Conservation (phyloP, 805 yeast genomes). For the Priceomyces castillae region DNA sequence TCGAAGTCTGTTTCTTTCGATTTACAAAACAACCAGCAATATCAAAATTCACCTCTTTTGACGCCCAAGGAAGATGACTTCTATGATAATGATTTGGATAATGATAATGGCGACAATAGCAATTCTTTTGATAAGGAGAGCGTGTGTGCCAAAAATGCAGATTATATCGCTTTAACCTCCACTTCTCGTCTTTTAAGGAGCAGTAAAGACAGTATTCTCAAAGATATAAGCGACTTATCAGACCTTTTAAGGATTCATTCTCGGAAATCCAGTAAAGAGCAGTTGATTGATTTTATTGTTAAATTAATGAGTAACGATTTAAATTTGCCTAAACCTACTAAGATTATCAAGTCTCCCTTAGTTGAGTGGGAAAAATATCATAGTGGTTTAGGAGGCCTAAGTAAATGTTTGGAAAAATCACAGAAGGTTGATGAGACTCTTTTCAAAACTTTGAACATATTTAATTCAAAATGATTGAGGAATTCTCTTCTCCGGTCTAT, state of each 20-base stretch:
- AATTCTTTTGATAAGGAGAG: slow-evolving; percentile 4
- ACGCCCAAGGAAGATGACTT: slow-evolving; percentile 44
- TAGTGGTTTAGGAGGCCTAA: slow-evolving; percentile 23
- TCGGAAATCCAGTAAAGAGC: slow-evolving; percentile 16
- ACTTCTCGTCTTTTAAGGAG: slow-evolving; percentile 27
- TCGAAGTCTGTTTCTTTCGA: slow-evolving; percentile 29
- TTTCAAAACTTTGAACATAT: slow-evolving; percentile 25
- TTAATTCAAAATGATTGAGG: slow-evolving; percentile 12
- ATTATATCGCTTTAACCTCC: slow-evolving; percentile 34
- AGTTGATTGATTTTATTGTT: slow-evolving; percentile 30
- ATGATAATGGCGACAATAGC: slow-evolving; percentile 2
- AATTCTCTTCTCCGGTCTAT: no score
- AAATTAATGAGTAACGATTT: slow-evolving; percentile 32
- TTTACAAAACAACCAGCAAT: slow-evolving; percentile 21
- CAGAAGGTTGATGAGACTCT: slow-evolving; percentile 14
- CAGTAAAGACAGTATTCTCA: slow-evolving; percentile 21
- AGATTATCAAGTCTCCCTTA: slow-evolving; percentile 31
- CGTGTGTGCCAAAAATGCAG: slow-evolving; percentile 28
- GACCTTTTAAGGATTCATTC: slow-evolving; percentile 20
- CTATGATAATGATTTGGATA: slow-evolving; percentile 20
- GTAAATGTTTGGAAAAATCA: slow-evolving; percentile 14
- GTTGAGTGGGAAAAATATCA: slow-evolving; percentile 40
- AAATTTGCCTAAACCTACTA: slow-evolving; percentile 33
- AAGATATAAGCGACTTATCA: slow-evolving; percentile 31
- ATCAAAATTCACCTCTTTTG: slow-evolving; percentile 34